Conservation (phyloP, 2,329 filamentous ascomycete species). For the Phyllosticta capitalensis region DNA sequence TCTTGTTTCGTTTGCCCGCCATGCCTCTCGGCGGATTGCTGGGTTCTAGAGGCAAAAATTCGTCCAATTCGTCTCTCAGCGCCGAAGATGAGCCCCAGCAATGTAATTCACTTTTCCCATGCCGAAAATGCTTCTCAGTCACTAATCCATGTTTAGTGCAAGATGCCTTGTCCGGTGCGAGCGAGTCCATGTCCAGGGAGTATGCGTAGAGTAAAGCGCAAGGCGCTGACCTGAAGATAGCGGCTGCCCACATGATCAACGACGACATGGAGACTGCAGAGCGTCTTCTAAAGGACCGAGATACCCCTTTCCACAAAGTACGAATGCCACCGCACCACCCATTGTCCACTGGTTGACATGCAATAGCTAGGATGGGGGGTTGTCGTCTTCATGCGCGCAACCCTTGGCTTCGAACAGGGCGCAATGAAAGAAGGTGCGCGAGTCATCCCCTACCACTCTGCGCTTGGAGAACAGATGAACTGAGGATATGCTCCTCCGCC, state of each 20-base stretch:
- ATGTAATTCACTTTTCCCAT: conserved; percentile 28
- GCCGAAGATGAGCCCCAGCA: conserved; percentile 49
- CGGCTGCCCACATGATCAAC: conserved; percentile 68
- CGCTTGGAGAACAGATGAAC: not conserved
- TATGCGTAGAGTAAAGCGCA: not conserved
- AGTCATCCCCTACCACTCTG: not conserved
- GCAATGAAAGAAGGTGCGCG: conserved; percentile 63
- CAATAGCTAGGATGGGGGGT: conserved; percentile 65
- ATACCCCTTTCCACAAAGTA: conserved; percentile 78
- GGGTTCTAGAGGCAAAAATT: conserved; percentile 23
- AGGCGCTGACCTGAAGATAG: conserved; percentile 24
- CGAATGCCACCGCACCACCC: not conserved
- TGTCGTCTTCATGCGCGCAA: conserved; percentile 73
- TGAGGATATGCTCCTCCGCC: not conserved
- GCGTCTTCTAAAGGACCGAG: conserved; percentile 57
- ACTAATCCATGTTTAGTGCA: conserved; percentile 25
- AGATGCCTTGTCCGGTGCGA: conserved; percentile 38
- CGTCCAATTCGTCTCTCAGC: conserved; percentile 47
- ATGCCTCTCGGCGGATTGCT: conserved; percentile 22
- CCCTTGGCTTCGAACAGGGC: conserved; percentile 84
- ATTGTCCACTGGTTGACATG: not conserved
- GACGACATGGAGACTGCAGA: conserved; percentile 85
- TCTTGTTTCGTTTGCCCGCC: not conserved
- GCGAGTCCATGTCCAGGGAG: not conserved
- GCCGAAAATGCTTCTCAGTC: not conserved